phyloP scores from a whole-genome alignment of 441 rosid species.

The Eutrema salsugineum region DNA sequence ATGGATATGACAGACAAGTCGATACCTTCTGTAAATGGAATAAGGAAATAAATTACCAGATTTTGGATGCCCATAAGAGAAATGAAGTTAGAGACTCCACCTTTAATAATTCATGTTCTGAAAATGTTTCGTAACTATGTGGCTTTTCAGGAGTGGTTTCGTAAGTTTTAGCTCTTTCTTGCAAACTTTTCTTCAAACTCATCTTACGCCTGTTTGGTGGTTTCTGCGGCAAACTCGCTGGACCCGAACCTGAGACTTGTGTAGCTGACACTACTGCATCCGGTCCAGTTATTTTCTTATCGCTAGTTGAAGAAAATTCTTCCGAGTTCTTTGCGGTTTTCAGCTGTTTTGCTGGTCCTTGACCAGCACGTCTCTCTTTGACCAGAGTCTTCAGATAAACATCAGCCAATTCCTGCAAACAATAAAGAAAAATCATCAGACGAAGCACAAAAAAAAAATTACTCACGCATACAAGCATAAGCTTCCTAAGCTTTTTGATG shows the following conservation, averaged over 20 bases:
- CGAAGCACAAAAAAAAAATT: not conserved
- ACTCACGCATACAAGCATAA: not conserved
- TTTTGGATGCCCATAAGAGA: not conserved
- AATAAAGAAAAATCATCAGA: not conserved
- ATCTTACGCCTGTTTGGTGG: slow-evolving; percentile 69
- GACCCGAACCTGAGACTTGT: slow-evolving; percentile 45
- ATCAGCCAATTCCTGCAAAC: slow-evolving; percentile 48
- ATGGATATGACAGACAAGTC: slow-evolving; percentile 56
- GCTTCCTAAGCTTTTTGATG: not conserved
- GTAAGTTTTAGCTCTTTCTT: slow-evolving; percentile 38
- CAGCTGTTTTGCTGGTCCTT: slow-evolving; percentile 45
- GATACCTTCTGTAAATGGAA: slow-evolving; percentile 50
- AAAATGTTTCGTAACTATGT: slow-evolving; percentile 22
- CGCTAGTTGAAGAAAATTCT: slow-evolving; percentile 37
- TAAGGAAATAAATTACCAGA: slow-evolving; percentile 12
- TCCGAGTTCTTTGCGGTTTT: slow-evolving; percentile 42
- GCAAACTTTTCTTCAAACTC: slow-evolving; percentile 42
- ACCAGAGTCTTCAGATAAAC: slow-evolving; percentile 31
- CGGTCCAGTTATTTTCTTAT: slow-evolving; percentile 37
- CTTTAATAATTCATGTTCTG: slow-evolving; percentile 43
- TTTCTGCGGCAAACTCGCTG: slow-evolving; percentile 39
- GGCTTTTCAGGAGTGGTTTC: slow-evolving; percentile 39
- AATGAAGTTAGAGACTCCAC: slow-evolving; percentile 36
- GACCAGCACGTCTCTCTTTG: slow-evolving; percentile 45
- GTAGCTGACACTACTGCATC: slow-evolving; percentile 36